phyloP scores from a whole-genome alignment of 129 eudicot species.

The Logfia minima region DNA sequence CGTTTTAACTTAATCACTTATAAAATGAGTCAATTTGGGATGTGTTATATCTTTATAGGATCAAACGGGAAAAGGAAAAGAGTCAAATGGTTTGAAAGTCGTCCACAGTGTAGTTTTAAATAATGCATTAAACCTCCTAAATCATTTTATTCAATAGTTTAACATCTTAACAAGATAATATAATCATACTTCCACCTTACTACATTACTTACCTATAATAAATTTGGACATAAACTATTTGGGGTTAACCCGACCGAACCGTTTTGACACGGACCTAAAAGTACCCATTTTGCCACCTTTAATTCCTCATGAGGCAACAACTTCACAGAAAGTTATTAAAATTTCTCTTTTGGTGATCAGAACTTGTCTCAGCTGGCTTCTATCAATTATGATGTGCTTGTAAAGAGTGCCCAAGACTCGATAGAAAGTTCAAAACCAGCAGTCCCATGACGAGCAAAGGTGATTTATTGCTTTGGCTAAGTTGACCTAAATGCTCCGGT shows the following conservation, averaged over 20 bases:
- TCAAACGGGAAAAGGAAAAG: not conserved
- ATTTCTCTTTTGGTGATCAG: constrained; percentile 42
- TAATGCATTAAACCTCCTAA: constrained; percentile 2
- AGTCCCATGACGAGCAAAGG: constrained; percentile 33
- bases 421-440: constrained; percentile 40
- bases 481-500: constrained; percentile 14
- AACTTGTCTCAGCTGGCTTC: constrained; percentile 92
- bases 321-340: not conserved
- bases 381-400: constrained; percentile 77
- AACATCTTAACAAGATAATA: too few species aligned
- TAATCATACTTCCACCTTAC: too few species aligned
- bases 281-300: constrained; percentile 6
- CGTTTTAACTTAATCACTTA: not conserved
- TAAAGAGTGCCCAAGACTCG: constrained; percentile 62
- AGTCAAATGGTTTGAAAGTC: not conserved
- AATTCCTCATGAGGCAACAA: not conserved
- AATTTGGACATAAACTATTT: not conserved
- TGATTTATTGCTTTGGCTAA: constrained; percentile 2
- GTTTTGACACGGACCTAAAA: not conserved
- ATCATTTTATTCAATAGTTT: not conserved
- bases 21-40: not conserved
- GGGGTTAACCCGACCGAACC: not conserved
- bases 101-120: not conserved
- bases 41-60: not conserved
- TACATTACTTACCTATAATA: too few species aligned